A percentile compares a stretch with the other conserved stretches of the same genome.
phyloP scores from a whole-genome alignment of 1,139 yeast species.

The Eremothecium coryli region DNA sequence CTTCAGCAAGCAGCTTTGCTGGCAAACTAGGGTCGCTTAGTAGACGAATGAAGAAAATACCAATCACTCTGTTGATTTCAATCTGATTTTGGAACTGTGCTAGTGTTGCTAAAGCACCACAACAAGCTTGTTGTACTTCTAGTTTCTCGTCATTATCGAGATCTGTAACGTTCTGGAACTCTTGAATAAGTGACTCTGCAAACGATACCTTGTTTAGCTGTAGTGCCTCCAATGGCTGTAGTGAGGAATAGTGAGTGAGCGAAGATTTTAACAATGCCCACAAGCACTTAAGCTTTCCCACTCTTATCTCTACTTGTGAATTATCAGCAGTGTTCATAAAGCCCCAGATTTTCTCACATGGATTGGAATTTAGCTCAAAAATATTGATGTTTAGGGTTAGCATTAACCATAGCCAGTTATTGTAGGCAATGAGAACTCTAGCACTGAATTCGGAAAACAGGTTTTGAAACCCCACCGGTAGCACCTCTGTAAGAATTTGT shows the following conservation, averaged over 20 bases:
- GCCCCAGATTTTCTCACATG: slow-evolving; percentile 35
- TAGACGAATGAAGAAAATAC: slow-evolving; percentile 38
- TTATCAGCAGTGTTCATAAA: slow-evolving; percentile 21
- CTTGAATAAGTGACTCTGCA: slow-evolving; percentile 18
- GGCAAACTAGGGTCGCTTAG: slow-evolving; percentile 25
- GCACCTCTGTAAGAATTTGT: slow-evolving; percentile 30
- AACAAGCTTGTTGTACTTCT: slow-evolving; percentile 23
- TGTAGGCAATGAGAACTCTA: slow-evolving; percentile 56
- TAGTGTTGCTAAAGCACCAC: slow-evolving; percentile 47
- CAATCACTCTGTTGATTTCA: slow-evolving; percentile 39
- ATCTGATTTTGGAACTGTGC: slow-evolving; percentile 43
- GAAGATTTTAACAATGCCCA: slow-evolving; percentile 50
- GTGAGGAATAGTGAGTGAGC: slow-evolving; percentile 12
- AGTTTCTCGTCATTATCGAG: slow-evolving; percentile 16
- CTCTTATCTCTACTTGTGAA: slow-evolving; percentile 34
- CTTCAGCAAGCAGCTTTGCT: slow-evolving; percentile 41
- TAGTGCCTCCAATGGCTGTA: slow-evolving; percentile 14
- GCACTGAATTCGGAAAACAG: slow-evolving; percentile 39
- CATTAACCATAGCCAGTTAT: slow-evolving; percentile 55
- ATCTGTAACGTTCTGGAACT: slow-evolving; percentile 15
- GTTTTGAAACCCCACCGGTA: slow-evolving; percentile 37
- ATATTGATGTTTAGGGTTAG: slow-evolving; percentile 19
- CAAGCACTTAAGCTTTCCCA: slow-evolving; percentile 45
- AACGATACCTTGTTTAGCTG: slow-evolving; percentile 20
- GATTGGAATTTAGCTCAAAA: slow-evolving; percentile 17